These are phyloP conservation scores for Fragilariopsis cylindrus DNA, from an alignment of 108 stramenopile genomes.

Conservation along the genomic window DNA sequence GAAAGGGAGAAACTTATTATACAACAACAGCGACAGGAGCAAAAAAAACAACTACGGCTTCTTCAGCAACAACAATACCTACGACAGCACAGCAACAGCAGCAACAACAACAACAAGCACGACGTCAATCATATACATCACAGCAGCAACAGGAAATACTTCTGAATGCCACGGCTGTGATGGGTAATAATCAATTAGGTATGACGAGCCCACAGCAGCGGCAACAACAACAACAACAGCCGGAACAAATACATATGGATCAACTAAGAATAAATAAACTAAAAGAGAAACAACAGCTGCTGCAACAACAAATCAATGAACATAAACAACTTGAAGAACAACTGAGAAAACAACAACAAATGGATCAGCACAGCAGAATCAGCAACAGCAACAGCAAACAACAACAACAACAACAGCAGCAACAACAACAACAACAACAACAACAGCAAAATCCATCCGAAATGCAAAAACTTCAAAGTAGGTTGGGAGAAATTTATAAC, in stretches of 20 bases:
- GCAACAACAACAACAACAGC: slow-evolving; percentile 29
- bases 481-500: slow-evolving; percentile 6
- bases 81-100: neutral
- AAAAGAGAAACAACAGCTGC: slow-evolving; percentile 23
- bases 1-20: neutral
- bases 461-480: slow-evolving; percentile 12
- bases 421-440: neutral
- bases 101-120: neutral
- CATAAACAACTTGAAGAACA: slow-evolving; percentile 20
- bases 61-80: neutral
- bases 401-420: slow-evolving; percentile 5
- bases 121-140: neutral
- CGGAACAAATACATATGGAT: slow-evolving; percentile 24
- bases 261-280: slow-evolving; percentile 21
- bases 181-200: slow-evolving; percentile 7
- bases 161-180: slow-evolving; percentile 18
- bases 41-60: slow-evolving; percentile 1
- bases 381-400: slow-evolving; percentile 15
- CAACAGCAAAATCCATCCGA: slow-evolving; percentile 8
- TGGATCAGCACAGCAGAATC: neutral
- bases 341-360: slow-evolving; percentile 4
- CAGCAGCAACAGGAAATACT: slow-evolving; percentile 23
- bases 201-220: slow-evolving; percentile 29
- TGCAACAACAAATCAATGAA: slow-evolving; percentile 21
- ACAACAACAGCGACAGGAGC: neutral